Evolutionary conservation across 2,329 filamentous ascomycete species (phyloP).

Genomic region (Fusarium tricinctum): DNA sequence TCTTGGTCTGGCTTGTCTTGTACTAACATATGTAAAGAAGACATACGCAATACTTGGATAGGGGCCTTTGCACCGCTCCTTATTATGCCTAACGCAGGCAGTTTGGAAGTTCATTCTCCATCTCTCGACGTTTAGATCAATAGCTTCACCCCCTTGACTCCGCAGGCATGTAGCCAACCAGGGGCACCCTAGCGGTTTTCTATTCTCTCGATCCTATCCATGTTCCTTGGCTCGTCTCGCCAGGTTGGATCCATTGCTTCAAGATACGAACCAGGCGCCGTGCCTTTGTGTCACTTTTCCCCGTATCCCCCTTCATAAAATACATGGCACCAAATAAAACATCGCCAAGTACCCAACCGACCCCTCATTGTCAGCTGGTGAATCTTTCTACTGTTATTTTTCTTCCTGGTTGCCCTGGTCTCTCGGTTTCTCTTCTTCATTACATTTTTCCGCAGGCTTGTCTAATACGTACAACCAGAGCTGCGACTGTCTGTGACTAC

Average conservation of each 20-base stretch:
- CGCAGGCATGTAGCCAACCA: slow-evolving; percentile 33
- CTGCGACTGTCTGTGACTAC: slow-evolving; percentile 19
- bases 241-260: slow-evolving; percentile 51
- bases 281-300: slow-evolving; percentile 51
- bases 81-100: slow-evolving; percentile 15
- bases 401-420: slow-evolving; percentile 13
- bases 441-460: slow-evolving; percentile 8
- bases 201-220: slow-evolving; percentile 46
- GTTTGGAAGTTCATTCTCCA: slow-evolving; percentile 22
- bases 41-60: slow-evolving; percentile 6
- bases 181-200: slow-evolving; percentile 34
- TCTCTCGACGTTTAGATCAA: slow-evolving; percentile 28
- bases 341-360: slow-evolving; percentile 49
- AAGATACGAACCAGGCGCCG: slow-evolving; percentile 51
- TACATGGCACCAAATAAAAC: slow-evolving; percentile 52
- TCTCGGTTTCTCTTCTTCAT: slow-evolving; percentile 24
- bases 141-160: slow-evolving; percentile 34
- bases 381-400: slow-evolving; percentile 30
- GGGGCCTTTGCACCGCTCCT: slow-evolving; percentile 25
- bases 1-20: slow-evolving; percentile 11
- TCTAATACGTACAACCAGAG: slow-evolving; percentile 23
- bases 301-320: slow-evolving; percentile 53
- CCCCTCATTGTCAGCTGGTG: slow-evolving; percentile 47
- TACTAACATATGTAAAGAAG: slow-evolving; percentile 2
- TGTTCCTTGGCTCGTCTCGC: slow-evolving; percentile 49